These are phyloP conservation scores for Clarireedia sp. DNA, from an alignment of 2,329 filamentous ascomycete species.

Conservation along the genomic window DNA sequence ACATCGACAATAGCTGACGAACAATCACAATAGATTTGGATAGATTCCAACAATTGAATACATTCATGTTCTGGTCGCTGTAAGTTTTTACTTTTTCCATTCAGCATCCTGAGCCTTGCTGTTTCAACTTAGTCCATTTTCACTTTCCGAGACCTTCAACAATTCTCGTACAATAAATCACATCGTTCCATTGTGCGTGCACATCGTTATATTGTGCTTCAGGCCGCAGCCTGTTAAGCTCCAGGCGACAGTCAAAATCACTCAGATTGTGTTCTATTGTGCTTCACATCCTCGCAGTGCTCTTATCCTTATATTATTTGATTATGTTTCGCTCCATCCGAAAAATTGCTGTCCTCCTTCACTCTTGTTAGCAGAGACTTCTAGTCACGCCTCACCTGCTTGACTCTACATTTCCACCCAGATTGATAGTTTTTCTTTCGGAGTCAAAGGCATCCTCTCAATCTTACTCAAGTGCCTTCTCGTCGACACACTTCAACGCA, in stretches of 20 bases:
- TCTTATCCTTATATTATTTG: not conserved
- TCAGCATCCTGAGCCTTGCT: not conserved
- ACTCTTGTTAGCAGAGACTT: too few relatives aligned
- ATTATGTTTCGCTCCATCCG: not conserved
- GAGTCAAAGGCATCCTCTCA: too few relatives aligned
- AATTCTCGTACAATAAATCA: too few relatives aligned
- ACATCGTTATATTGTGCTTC: not conserved
- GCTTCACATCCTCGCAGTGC: not conserved
- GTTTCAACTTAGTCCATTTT: not conserved
- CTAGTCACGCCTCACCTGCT: too few relatives aligned
- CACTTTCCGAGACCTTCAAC: not conserved
- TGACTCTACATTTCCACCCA: too few relatives aligned
- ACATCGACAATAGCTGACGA: not conserved
- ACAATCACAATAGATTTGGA: not conserved
- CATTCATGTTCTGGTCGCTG: not conserved
- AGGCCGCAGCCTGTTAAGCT: not conserved
- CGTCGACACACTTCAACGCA: too few relatives aligned
- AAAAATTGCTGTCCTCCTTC: not conserved
- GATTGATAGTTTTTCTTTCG: too few relatives aligned
- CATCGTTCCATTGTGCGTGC: not conserved
- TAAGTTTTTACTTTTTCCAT: not conserved
- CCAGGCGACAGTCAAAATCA: too few relatives aligned
- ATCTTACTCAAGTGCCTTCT: too few relatives aligned
- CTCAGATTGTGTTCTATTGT: not conserved
- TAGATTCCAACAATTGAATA: not conserved